A percentile compares a stretch with the other conserved stretches of the same genome.
Evolutionary conservation across 805 yeast genomes (phyloP).

Genomic region (Blastobotrys attinorum): DNA sequence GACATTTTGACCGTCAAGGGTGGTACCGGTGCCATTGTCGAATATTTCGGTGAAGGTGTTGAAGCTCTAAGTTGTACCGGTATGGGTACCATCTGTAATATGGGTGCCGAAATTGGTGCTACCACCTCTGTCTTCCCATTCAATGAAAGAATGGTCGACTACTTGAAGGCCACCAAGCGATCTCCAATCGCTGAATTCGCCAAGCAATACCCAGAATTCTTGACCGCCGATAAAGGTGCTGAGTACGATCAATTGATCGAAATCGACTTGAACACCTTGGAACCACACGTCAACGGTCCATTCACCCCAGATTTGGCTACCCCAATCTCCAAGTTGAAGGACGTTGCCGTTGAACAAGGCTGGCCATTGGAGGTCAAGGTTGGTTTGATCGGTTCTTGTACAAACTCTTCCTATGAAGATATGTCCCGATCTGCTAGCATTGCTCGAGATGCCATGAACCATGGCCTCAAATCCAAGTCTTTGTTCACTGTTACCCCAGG

Average conservation of each 20-base stretch:
- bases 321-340: slow-evolving; percentile 81
- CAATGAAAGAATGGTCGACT: slow-evolving; percentile 82
- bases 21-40: slow-evolving; percentile 96
- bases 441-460: slow-evolving; percentile 81
- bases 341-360: slow-evolving; percentile 70
- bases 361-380: slow-evolving; percentile 94
- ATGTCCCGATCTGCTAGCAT: slow-evolving; percentile 95
- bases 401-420: slow-evolving; percentile 97
- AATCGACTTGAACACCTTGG: slow-evolving; percentile 79
- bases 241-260: slow-evolving; percentile 91
- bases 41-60: slow-evolving; percentile 94
- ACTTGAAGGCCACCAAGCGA: slow-evolving; percentile 82
- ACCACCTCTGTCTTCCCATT: slow-evolving; percentile 97
- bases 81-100: slow-evolving; percentile 98
- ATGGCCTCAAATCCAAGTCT: slow-evolving; percentile 86
- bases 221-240: slow-evolving; percentile 86
- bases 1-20: slow-evolving; percentile 95
- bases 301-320: slow-evolving; percentile 98
- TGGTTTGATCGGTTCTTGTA: slow-evolving; percentile 96
- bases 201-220: slow-evolving; percentile 54
- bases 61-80: slow-evolving; percentile 91
- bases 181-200: slow-evolving; percentile 79
- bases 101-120: slow-evolving; percentile 99
- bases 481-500: slow-evolving; percentile 95
- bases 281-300: slow-evolving; percentile 96